Percentiles rank a stretch among this genome's conserved stretches.
phyloP scores from a whole-genome alignment of 805 yeast species.

The Nakazawaea holstii region DNA sequence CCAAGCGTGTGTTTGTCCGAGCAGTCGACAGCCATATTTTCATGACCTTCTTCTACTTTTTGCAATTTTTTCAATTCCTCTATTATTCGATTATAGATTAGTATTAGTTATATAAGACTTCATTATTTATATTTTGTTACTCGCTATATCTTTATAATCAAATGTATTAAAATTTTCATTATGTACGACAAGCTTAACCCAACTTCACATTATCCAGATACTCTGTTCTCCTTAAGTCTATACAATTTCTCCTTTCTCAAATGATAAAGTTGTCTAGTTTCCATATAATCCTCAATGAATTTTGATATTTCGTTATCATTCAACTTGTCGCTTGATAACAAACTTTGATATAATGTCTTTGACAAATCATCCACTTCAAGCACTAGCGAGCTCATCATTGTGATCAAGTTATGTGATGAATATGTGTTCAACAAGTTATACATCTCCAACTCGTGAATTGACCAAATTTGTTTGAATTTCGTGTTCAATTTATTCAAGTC shows the following conservation, averaged over 20 bases:
- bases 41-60: no score
- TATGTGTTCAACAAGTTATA: constrained; percentile 24
- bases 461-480: constrained; percentile 4
- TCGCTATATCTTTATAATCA: no score
- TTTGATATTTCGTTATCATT: constrained; percentile 19
- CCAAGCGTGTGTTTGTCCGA: no score
- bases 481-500: background rate
- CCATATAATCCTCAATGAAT: constrained; percentile 37
- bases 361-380: constrained; percentile 26
- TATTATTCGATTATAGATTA: no score
- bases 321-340: constrained; percentile 18
- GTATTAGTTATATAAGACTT: no score
- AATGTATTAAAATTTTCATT: no score
- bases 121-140: no score
- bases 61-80: no score
- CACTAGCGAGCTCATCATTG: constrained; percentile 15
- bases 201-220: constrained; percentile 22
- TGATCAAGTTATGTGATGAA: constrained; percentile 15
- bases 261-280: constrained; percentile 37
- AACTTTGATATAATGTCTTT: constrained; percentile 28
- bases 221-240: constrained; percentile 41
- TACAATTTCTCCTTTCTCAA: constrained; percentile 39
- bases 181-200: background rate
- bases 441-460: constrained; percentile 15
- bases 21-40: no score